Evolutionary conservation across 2,329 filamentous ascomycete species (phyloP).

Genomic region (Exserohilum rostratum): DNA sequence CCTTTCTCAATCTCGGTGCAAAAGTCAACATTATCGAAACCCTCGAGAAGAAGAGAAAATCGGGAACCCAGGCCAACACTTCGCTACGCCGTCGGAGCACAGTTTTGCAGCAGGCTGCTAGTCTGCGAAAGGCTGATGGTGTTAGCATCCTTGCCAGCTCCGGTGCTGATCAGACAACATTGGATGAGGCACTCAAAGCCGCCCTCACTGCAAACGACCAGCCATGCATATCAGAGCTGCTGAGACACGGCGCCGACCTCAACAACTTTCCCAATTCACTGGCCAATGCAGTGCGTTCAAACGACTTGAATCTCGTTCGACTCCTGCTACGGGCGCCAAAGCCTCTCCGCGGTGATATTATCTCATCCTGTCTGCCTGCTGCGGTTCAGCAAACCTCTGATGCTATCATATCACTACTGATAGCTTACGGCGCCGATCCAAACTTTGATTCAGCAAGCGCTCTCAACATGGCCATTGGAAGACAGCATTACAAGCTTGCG

Average conservation of each 20-base stretch:
- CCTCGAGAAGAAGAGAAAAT: constrained; percentile 24
- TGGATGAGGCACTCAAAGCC: constrained; percentile 43
- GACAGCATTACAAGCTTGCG: constrained; percentile 37
- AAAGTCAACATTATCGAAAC: constrained; percentile 41
- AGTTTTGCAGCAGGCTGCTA: constrained; percentile 44
- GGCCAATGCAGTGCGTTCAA: constrained; percentile 38
- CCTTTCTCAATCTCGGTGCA: constrained; percentile 41
- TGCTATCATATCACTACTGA: constrained; percentile 35
- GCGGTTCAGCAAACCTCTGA: constrained; percentile 43
- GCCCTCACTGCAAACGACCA: constrained; percentile 42
- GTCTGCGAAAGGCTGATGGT: constrained; percentile 36
- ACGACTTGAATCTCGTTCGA: constrained; percentile 38
- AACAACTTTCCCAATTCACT: constrained; percentile 41
- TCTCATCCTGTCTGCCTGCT: constrained; percentile 41
- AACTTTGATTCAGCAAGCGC: constrained; percentile 44
- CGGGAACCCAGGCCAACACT: constrained; percentile 24
- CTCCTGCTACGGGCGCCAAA: constrained; percentile 43
- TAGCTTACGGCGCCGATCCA: constrained; percentile 43
- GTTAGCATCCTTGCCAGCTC: constrained; percentile 42
- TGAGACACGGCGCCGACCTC: constrained; percentile 44
- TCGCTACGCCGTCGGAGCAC: constrained; percentile 41
- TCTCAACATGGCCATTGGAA: constrained; percentile 39
- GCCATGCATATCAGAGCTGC: constrained; percentile 39
- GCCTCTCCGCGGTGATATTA: constrained; percentile 34
- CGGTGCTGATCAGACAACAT: constrained; percentile 43